phyloP scores from a whole-genome alignment of 345 rosid species.

The Lagerstroemia speciosa region DNA sequence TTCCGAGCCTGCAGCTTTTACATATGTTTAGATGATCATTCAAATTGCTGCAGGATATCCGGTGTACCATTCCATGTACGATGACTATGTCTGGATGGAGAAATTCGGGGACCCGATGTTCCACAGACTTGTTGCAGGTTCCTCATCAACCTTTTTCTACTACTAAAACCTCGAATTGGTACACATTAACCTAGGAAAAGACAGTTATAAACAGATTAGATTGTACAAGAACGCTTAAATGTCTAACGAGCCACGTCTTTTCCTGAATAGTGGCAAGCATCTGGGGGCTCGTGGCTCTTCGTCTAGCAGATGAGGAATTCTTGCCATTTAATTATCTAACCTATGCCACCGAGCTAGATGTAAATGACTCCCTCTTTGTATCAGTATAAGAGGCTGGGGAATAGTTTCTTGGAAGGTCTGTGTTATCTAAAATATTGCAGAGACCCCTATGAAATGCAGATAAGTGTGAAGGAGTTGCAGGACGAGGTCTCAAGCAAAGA shows the following conservation, averaged over 20 bases:
- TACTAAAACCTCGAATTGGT: background rate
- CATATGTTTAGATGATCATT: background rate
- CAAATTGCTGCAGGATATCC: slow-evolving; percentile 44
- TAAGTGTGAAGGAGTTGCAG: slow-evolving; percentile 43
- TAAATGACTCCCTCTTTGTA: slow-evolving; percentile 4
- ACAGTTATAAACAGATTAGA: background rate
- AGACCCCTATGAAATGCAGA: slow-evolving; percentile 25
- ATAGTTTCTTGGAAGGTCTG: background rate
- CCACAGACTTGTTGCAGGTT: slow-evolving; percentile 69
- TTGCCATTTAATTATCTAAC: slow-evolving; percentile 60
- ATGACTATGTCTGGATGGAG: slow-evolving; percentile 77
- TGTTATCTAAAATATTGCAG: background rate
- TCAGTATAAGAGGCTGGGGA: background rate
- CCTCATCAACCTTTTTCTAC: background rate
- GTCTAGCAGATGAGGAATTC: slow-evolving; percentile 66
- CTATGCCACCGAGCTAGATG: slow-evolving; percentile 68
- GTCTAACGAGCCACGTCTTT: background rate
- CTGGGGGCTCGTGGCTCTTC: slow-evolving; percentile 68
- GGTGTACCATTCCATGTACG: slow-evolving; percentile 81
- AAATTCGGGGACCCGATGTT: slow-evolving; percentile 72
- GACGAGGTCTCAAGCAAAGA: slow-evolving; percentile 27
- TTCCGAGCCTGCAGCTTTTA: background rate
- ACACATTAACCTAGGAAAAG: background rate
- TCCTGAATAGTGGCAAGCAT: slow-evolving; percentile 46
- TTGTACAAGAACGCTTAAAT: background rate